A percentile compares a stretch with the other conserved stretches of the same genome.
Conservation (phyloP, 225 moss, liverwort and hornwort species). For the Pseudisothecium myosuroides region DNA sequence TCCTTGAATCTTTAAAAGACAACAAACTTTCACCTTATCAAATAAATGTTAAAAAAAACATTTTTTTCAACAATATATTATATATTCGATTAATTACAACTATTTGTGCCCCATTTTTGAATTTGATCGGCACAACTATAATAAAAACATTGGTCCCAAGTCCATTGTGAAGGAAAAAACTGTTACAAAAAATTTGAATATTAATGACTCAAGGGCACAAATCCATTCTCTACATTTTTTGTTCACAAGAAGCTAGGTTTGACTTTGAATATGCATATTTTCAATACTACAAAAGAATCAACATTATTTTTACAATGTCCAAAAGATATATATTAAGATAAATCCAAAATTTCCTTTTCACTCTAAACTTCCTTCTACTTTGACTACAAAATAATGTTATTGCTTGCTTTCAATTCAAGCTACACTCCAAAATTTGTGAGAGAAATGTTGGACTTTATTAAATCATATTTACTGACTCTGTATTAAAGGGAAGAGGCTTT, state of each 20-base stretch:
- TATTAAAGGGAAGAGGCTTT: accelerated
- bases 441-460: not conserved
- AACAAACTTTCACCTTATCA: not conserved
- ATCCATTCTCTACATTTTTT: not conserved
- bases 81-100: not conserved
- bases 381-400: not conserved
- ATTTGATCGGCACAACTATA: not conserved
- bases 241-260: not conserved
- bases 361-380: not conserved
- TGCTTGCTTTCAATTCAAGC: not conserved
- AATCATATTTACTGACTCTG: accelerated
- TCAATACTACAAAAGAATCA: not conserved
- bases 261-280: not conserved
- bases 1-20: not conserved
- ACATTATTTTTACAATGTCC: too few species aligned
- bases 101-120: accelerated
- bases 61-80: not conserved
- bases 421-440: not conserved
- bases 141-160: not conserved
- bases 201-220: accelerated
- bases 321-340: not conserved
- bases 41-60: not conserved
- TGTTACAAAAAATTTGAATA: not conserved
- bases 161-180: accelerated
- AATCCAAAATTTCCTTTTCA: too few species aligned